Evolutionary conservation across 495 filamentous ascomycete genomes (phyloP), one percentile per base, ranked within the genome.

Genomic region (Neurospora africana): DNA sequence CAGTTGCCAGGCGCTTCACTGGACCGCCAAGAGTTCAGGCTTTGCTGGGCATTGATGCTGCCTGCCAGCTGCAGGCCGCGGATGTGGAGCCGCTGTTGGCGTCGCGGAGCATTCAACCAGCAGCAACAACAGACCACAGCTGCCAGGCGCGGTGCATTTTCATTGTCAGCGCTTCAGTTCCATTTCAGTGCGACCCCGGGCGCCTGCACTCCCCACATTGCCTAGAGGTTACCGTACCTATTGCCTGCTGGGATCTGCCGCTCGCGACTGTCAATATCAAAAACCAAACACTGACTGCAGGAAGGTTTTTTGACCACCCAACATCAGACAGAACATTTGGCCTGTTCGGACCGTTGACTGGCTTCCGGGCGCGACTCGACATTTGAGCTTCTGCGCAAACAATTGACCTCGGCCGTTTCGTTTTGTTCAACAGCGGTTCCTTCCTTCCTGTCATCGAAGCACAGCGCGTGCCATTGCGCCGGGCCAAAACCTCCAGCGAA

Each of bases 61-160:
- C 23, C 53, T 65, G 39, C 15, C 76, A 77, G 73, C 72, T 75
- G 77, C 69, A 73, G 72, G 69, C 72, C 78, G 79, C 78, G 79
- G 21, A 70, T 75, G 79, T 81, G 79, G 79, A 74, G 74, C 73
- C 13, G 27, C 13, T 33, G 15, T 61, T 61, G 27, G 27, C 4
- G 47, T 27, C 47, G 47, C 47, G 47, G 47, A 58, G 47, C 53
- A 65, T 65, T 30, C 3, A 19, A 19, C 53, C 27, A 9, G 6
- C 23, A 61, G 53, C 53, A 65, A 33, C 35, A 33, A 68, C 74
- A 75, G 35, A 78, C 75, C 68, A 75, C 74, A 65, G 79, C 77
- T 77, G 76, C 73, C 69, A 78, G 70, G 70, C 71, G 40, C 41
- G 69, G 47, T 58, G 23, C 2, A 58, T 21, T 27, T 27, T 27